Conservation (phyloP, 805 yeast genomes). For the Candida taoyuanica region DNA sequence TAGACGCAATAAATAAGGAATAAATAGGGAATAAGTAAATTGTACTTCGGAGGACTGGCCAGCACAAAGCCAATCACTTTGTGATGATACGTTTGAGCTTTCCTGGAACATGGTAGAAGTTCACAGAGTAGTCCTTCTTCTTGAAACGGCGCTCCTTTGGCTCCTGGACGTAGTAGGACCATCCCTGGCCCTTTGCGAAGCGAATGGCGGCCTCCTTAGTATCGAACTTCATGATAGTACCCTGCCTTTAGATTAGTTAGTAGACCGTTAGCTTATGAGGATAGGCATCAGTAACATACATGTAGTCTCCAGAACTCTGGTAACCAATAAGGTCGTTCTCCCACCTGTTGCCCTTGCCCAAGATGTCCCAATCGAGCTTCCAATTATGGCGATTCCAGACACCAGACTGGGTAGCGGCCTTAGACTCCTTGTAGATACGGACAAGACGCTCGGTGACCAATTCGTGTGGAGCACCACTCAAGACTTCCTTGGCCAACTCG, state of each 20-base stretch:
- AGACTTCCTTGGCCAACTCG: conserved; percentile 46
- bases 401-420: conserved; percentile 81
- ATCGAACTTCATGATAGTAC: conserved; percentile 68
- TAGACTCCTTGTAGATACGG: conserved; percentile 71
- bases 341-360: conserved; percentile 77
- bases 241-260: conserved; percentile 37
- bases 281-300: no score
- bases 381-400: conserved; percentile 45
- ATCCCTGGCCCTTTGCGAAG: conserved; percentile 80
- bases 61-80: conserved; percentile 39
- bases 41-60: no score
- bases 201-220: conserved; percentile 70
- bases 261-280: no score
- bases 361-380: conserved; percentile 82
- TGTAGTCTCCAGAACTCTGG: conserved; percentile 73
- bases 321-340: conserved; percentile 87
- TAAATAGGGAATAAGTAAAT: conserved; percentile 6
- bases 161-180: conserved; percentile 79
- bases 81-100: conserved; percentile 80
- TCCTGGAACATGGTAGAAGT: conserved; percentile 64
- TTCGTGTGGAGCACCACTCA: conserved; percentile 76
- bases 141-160: conserved; percentile 71
- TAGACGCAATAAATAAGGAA: conserved; percentile 11
- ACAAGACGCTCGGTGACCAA: conserved; percentile 58
- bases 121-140: conserved; percentile 68